Evolutionary conservation across 1,139 yeast genomes (phyloP).

Genomic region (Petasospora rhodanensis): DNA sequence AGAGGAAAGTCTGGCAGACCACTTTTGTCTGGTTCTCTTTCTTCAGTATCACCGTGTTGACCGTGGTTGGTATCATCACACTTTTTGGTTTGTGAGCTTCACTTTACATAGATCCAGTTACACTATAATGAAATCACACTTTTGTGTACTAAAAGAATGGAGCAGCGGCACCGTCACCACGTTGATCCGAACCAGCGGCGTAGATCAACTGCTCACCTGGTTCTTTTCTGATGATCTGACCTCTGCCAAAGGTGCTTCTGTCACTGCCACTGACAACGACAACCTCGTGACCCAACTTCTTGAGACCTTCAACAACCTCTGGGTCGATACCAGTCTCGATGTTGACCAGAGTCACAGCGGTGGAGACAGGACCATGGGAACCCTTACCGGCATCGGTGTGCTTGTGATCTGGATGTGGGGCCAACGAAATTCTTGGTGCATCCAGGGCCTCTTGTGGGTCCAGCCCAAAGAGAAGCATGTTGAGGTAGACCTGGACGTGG

Average conservation of each 20-base stretch:
- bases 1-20: slow-evolving; percentile 14
- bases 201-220: slow-evolving; percentile 38
- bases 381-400: slow-evolving; percentile 54
- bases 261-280: slow-evolving; percentile 40
- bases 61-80: slow-evolving; percentile 18
- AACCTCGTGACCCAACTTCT: slow-evolving; percentile 55
- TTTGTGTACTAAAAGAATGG: slow-evolving; percentile 31
- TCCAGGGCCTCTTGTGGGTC: slow-evolving; percentile 75
- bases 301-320: slow-evolving; percentile 40
- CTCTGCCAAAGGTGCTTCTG: slow-evolving; percentile 59
- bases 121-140: too few relatives aligned
- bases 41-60: slow-evolving; percentile 15
- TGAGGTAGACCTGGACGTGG: slow-evolving; percentile 72
- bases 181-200: slow-evolving; percentile 70
- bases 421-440: slow-evolving; percentile 67
- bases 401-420: slow-evolving; percentile 41
- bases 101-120: too few relatives aligned
- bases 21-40: slow-evolving; percentile 19
- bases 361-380: slow-evolving; percentile 63
- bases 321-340: slow-evolving; percentile 60
- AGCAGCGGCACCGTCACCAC: slow-evolving; percentile 80
- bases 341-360: slow-evolving; percentile 53
- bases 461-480: slow-evolving; percentile 57
- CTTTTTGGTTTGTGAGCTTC: slow-evolving; percentile 19
- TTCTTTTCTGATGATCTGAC: slow-evolving; percentile 61